Percentiles rank a stretch among this genome's conserved stretches.
These are phyloP conservation scores for Saccharomyces jurei DNA, from an alignment of 805 yeast species.

Conservation along the genomic window DNA sequence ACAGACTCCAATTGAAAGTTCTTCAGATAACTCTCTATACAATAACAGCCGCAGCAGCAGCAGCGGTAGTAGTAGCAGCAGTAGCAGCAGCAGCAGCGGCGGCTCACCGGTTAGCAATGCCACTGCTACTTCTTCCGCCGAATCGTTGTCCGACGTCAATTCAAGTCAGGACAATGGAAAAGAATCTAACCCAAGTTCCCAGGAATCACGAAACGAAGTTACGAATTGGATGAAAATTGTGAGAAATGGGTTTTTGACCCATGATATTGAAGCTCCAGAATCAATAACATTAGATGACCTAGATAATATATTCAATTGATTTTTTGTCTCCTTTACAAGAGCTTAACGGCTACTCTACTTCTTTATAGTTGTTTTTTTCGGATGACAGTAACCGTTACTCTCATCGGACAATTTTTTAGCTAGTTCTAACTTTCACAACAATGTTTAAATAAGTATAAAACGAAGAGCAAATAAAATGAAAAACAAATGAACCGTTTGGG, in stretches of 20 bases:
- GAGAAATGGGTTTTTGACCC: constrained; percentile 67
- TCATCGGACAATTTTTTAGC: neutral
- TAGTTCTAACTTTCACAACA: neutral
- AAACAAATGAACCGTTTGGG: neutral
- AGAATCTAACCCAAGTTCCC: constrained; percentile 33
- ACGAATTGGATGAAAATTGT: constrained; percentile 58
- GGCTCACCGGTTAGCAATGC: constrained; percentile 16
- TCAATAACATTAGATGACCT: constrained; percentile 65
- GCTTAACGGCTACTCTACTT: neutral
- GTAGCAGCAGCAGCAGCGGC: constrained; percentile 43
- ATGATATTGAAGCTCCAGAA: constrained; percentile 75
- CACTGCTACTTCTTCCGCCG: constrained; percentile 29
- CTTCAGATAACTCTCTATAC: constrained; percentile 40
- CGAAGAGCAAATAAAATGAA: neutral
- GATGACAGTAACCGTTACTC: neutral
- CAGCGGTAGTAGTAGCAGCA: constrained; percentile 44
- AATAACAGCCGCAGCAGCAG: constrained; percentile 43
- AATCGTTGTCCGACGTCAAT: constrained; percentile 16
- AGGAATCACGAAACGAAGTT: constrained; percentile 25
- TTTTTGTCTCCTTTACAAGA: neutral
- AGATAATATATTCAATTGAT: constrained; percentile 39
- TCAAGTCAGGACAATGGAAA: constrained; percentile 12
- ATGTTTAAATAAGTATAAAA: neutral
- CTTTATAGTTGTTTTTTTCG: neutral
- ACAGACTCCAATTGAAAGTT: constrained; percentile 20